A percentile compares a stretch with the other conserved stretches of the same genome.
These are phyloP conservation scores for Macadamia tetraphylla DNA, from an alignment of 164 flowering plant genomes.

Conservation along the genomic window DNA sequence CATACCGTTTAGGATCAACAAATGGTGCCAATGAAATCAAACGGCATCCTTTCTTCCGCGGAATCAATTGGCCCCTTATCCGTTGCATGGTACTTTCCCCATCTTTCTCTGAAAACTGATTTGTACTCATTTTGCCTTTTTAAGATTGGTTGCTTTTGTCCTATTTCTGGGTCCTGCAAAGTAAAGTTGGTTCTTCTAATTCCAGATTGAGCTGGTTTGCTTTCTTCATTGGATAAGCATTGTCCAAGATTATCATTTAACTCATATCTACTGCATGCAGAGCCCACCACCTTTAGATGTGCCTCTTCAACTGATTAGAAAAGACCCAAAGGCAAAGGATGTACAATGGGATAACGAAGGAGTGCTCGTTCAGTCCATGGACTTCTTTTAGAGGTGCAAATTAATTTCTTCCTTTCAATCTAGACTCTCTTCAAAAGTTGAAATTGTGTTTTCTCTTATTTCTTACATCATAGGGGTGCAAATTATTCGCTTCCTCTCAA, in stretches of 20 bases:
- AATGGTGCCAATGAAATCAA: constrained; percentile 88
- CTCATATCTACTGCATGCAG: constrained; percentile 32
- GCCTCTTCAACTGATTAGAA: constrained; percentile 60
- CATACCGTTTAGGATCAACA: constrained; percentile 65
- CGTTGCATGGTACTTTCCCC: constrained; percentile 75
- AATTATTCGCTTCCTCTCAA: no score
- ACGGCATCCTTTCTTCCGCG: constrained; percentile 85
- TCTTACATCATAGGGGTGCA: no score
- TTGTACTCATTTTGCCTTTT: no score
- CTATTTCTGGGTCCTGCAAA: no score
- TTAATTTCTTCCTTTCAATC: neutral
- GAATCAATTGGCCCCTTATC: constrained; percentile 89
- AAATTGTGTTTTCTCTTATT: no score
- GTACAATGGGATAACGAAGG: constrained; percentile 72
- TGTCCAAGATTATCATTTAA: neutral
- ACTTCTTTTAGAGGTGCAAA: constrained; percentile 46
- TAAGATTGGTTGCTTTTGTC: no score
- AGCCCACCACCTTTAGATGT: constrained; percentile 70
- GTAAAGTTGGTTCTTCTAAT: no score
- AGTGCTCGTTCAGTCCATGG: constrained; percentile 43
- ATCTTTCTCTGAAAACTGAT: neutral
- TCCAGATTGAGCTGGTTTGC: no score
- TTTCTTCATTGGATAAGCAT: neutral
- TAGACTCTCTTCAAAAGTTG: no score
- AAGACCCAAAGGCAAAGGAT: constrained; percentile 49